These are phyloP conservation scores for Wickerhamomyces mucosus DNA, from an alignment of 805 yeast species.

Conservation along the genomic window DNA sequence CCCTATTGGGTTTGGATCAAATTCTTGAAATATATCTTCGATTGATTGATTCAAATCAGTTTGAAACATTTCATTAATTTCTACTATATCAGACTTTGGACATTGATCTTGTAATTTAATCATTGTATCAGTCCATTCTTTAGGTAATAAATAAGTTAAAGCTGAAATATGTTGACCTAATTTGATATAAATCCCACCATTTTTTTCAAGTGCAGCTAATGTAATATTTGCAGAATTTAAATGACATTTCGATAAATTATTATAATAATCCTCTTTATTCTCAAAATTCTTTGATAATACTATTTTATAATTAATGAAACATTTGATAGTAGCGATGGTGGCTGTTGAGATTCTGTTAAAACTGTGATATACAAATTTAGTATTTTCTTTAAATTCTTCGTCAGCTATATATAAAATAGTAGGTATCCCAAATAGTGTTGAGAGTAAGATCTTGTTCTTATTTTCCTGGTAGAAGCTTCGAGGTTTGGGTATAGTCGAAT, in stretches of 20 bases:
- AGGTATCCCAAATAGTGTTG: background rate
- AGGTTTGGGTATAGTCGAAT: too few species aligned
- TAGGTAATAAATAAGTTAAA: slow-evolving; percentile 81
- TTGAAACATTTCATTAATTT: slow-evolving; percentile 56
- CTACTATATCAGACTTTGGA: slow-evolving; percentile 68
- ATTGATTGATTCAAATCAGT: slow-evolving; percentile 55
- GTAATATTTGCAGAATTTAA: slow-evolving; percentile 70
- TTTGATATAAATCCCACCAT: slow-evolving; percentile 91
- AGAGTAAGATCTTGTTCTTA: too few species aligned
- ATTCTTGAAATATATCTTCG: slow-evolving; percentile 55
- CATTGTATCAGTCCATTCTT: slow-evolving; percentile 95
- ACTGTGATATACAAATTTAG: slow-evolving; percentile 51
- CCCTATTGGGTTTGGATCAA: slow-evolving; percentile 75
- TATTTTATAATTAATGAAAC: slow-evolving; percentile 61
- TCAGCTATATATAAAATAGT: slow-evolving; percentile 4
- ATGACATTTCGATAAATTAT: slow-evolving; percentile 61
- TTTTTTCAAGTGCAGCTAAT: slow-evolving; percentile 63
- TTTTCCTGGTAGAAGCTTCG: too few species aligned
- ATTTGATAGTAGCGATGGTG: slow-evolving; percentile 56
- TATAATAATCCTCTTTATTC: slow-evolving; percentile 33
- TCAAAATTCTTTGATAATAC: slow-evolving; percentile 38
- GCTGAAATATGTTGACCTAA: slow-evolving; percentile 93
- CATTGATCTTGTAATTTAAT: slow-evolving; percentile 85
- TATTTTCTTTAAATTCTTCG: slow-evolving; percentile 28
- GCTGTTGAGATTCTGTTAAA: slow-evolving; percentile 54